Evolutionary conservation across 257 asterid genomes (phyloP).

Genomic region (Orobanche coerulescens): DNA sequence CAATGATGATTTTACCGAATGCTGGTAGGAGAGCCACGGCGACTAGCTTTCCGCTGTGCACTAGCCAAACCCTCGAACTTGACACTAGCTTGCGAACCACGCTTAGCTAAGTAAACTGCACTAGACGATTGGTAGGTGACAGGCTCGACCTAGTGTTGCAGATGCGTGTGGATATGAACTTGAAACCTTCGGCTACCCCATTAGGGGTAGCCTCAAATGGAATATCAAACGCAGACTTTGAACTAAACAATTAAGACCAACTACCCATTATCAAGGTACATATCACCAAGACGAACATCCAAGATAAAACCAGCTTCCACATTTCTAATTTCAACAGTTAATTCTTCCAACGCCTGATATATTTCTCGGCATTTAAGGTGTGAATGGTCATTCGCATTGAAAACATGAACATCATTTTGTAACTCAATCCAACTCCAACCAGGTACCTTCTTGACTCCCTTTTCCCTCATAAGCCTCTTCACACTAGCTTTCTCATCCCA

Average conservation of each 20-base stretch:
- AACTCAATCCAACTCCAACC: slow-evolving; percentile 95
- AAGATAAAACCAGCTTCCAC: slow-evolving; percentile 18
- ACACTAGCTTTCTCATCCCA: slow-evolving; percentile 75
- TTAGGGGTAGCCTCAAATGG: too few species aligned
- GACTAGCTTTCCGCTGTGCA: too few species aligned
- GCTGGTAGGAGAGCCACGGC: too few species aligned
- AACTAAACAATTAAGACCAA: slow-evolving; percentile 16
- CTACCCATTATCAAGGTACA: slow-evolving; percentile 23
- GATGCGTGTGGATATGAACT: too few species aligned
- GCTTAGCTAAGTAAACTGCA: too few species aligned
- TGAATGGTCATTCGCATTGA: slow-evolving; percentile 64
- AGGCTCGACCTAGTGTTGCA: too few species aligned
- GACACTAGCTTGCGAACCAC: too few species aligned
- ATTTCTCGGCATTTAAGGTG: slow-evolving; percentile 48
- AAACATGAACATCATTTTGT: slow-evolving; percentile 51
- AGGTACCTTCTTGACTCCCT: slow-evolving; percentile 65
- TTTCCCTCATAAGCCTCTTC: slow-evolving; percentile 65
- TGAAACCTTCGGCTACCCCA: too few species aligned
- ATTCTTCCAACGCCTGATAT: slow-evolving; percentile 33
- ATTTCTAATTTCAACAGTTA: slow-evolving; percentile 37
- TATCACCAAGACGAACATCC: slow-evolving; percentile 15
- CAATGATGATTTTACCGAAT: too few species aligned
- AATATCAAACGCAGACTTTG: too few species aligned
- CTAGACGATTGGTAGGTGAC: too few species aligned
- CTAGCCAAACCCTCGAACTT: too few species aligned